Evolutionary conservation across 352 stramenopile species (phyloP), one percentile per base, ranked within the genome.

Genomic region (Blastocystis sp.): DNA sequence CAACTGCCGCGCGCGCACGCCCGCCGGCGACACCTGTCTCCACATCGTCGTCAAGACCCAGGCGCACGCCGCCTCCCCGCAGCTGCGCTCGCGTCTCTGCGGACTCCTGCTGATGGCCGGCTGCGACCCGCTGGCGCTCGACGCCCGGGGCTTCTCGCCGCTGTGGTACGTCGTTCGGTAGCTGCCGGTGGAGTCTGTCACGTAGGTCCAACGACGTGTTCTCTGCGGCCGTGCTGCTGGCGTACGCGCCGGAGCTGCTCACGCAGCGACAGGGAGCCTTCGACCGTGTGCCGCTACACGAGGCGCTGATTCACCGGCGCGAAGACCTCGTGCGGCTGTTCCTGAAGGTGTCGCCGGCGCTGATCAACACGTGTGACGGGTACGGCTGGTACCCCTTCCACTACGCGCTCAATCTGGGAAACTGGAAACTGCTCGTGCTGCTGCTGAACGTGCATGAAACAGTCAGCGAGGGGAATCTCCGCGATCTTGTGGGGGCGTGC

Each of bases 41-140:
- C 69, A 81, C 40, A 16, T 81, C 29, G 24, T 81, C 27, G 48
- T 81, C 0, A 54, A 57, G 0, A 63, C 48, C 11, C 34, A 61
- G 24, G 32, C 46, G 4, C 9, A 65, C 8, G 21, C 46, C 11
- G 21, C 24, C 27, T 24, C 27, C n/a, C 40, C 29, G 0, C 14
- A 27, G 27, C 51, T 64, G 9, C 69, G 69, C 21, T 48, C 40
- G 0, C 14, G 29, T 7, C 69, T 81, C 0, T 51, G 53, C n/a
- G 69, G 69, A 18, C 14, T 81, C 21, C 24, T 81, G 24, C 27
- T 81, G 18, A 81, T 81, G 69, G 69, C 69, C 1, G 69, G 69
- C 0, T 81, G 69, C 38, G 69, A 81, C 27, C 69, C 69, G 2
- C 7, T 29, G 16, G 6, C 24, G 16, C 32, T 40, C 14, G 69